These are phyloP conservation scores for Podaxis sp. DNA, from an alignment of 768 basidiomycete genomes.

Conservation along the genomic window DNA sequence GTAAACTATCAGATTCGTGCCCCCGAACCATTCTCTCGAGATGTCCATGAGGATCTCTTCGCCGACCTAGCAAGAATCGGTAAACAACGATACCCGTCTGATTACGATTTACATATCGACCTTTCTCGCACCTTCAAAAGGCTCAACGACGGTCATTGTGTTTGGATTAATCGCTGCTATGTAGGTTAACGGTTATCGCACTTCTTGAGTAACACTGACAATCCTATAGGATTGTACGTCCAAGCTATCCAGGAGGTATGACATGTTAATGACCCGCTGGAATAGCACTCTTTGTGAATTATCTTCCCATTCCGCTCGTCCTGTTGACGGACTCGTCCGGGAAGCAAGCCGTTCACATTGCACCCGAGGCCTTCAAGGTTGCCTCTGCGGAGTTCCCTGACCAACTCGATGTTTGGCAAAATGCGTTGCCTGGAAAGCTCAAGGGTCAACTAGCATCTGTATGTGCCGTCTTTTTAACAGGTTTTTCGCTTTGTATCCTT, in stretches of 20 bases:
- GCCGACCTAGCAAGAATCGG: conserved; percentile 52
- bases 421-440: conserved; percentile 45
- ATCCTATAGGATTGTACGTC: conserved; percentile 38
- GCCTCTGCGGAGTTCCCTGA: conserved; percentile 54
- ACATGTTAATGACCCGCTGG: neutral
- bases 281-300: conserved; percentile 44
- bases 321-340: conserved; percentile 46
- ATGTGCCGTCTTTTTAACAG: conserved; percentile 15
- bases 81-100: conserved; percentile 42
- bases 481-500: neutral
- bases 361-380: conserved; percentile 54
- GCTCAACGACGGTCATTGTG: conserved; percentile 59
- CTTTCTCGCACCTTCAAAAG: conserved; percentile 55
- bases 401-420: conserved; percentile 56
- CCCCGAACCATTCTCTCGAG: conserved; percentile 48
- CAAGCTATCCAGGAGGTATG: neutral
- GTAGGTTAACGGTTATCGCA: conserved; percentile 17
- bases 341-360: conserved; percentile 50
- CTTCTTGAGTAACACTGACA: neutral
- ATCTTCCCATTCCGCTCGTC: conserved; percentile 49
- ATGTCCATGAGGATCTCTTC: conserved; percentile 58
- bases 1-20: conserved; percentile 59
- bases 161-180: conserved; percentile 55
- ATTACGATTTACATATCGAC: conserved; percentile 58
- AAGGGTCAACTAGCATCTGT: conserved; percentile 51